Percentiles rank a stretch among this genome's conserved stretches.
phyloP scores from a whole-genome alignment of 768 basidiomycete species.

The Erythrobasidium yunnanense region DNA sequence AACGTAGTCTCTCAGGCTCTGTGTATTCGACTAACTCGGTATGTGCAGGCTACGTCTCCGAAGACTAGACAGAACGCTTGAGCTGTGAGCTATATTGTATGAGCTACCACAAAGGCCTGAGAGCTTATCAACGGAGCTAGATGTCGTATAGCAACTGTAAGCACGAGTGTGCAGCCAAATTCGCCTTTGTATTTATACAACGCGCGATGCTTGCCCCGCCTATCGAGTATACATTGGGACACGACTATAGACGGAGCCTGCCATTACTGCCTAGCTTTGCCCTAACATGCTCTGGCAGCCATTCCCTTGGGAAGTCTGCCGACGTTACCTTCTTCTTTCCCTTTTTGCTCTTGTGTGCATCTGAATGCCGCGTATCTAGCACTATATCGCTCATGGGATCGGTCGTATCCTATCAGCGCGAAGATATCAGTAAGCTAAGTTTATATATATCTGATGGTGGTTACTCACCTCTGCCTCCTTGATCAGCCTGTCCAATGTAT shows the following conservation, averaged over 20 bases:
- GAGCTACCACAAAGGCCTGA: no score
- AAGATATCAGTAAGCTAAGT: neutral
- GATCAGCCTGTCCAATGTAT: slow-evolving; percentile 66
- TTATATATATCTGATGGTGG: no score
- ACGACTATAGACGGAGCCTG: no score
- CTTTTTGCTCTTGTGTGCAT: slow-evolving; percentile 10
- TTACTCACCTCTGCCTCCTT: slow-evolving; percentile 68
- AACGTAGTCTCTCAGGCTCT: neutral
- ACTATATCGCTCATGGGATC: slow-evolving; percentile 18
- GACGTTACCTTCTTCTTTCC: slow-evolving; percentile 1
- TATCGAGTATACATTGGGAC: no score
- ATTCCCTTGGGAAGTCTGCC: slow-evolving; percentile 9
- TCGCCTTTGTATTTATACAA: no score
- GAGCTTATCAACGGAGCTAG: no score
- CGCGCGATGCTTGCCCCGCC: no score
- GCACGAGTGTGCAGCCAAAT: no score
- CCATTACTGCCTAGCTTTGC: neutral
- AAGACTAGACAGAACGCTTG: slow-evolving; percentile 16
- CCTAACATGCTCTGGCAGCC: neutral
- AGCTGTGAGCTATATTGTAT: no score
- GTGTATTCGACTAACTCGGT: no score
- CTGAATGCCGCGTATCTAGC: slow-evolving; percentile 4
- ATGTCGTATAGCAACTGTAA: no score
- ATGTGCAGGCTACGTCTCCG: slow-evolving; percentile 6
- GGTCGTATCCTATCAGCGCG: slow-evolving; percentile 6